Base-by-base conservation (phyloP, 306 rosid species). In the Arachis hypogaea region DNA sequence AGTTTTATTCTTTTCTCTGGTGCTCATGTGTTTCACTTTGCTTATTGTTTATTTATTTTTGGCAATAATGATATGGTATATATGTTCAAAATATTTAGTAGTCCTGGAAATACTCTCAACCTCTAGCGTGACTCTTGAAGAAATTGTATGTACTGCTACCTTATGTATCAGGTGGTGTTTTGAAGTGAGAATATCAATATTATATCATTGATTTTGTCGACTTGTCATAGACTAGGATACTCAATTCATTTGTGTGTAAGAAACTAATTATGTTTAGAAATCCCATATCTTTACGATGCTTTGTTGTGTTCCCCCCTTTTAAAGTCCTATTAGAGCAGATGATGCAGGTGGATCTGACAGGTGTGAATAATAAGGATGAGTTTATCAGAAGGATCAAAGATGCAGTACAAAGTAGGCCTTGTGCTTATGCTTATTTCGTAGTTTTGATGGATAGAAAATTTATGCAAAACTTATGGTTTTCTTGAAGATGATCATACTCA, bases 291-390 rank as follows among this genome's bases (percentile, higher is more conserved):
- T 55, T 77, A 59, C 42, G 2, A 33, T 47, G 46, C 63, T 51
- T 51, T 18, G 58, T 47, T 69, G 9, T 77, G 41, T 50, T 59
- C 59, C 62, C 46, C 46, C 7, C 42, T 62, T 65, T 66, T 73
- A 47, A 76, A 77, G 59, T 76, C 56, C 68, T 40, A 16, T 57
- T 42, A 6, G 5, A 75, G 77, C 87, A 93, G 98, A 85, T 90
- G 92, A 69, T 60, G 69, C 88, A 73, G 79, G 88, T 90, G 74
- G 71, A 80, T 63, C 86, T 90, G 41, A 87, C 80, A 49, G 96
- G 88, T 40, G 80, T 90, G 59, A 82, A 77, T 63, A 60, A 75
- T 56, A 90, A 82, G 82, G 88, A 84, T 3, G 92, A 87, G 66
- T 88, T 88, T 70, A 74, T 83, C 57, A 78, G 82, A 84, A 84